Percentiles rank a stretch among this genome's conserved stretches.
These are phyloP conservation scores for Ciborinia camelliae DNA, from an alignment of 2,329 filamentous ascomycete species.

Conservation along the genomic window DNA sequence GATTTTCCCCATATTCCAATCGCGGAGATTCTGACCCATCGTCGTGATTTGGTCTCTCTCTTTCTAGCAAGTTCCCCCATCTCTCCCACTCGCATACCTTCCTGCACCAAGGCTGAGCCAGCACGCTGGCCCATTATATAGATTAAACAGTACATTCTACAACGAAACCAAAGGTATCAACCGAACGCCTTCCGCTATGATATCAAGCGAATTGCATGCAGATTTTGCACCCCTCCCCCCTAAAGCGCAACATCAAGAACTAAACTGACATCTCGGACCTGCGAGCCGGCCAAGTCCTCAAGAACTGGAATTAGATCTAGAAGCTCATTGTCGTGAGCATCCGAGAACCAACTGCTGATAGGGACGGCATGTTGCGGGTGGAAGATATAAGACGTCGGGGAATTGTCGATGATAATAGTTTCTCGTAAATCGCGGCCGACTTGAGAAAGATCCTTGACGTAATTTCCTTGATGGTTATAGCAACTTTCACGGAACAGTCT, in stretches of 20 bases:
- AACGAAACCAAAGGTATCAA: slow-evolving; percentile 40
- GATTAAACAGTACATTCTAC: slow-evolving; percentile 42
- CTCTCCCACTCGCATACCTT: slow-evolving; percentile 13
- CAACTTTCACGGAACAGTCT: slow-evolving; percentile 96
- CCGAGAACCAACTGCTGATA: slow-evolving; percentile 99
- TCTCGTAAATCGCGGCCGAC: slow-evolving; percentile 93
- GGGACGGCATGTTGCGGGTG: slow-evolving; percentile 98
- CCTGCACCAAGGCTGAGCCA: slow-evolving; percentile 28
- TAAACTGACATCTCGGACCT: slow-evolving; percentile 93
- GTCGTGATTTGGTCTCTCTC: background rate
- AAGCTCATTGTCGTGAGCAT: slow-evolving; percentile 98
- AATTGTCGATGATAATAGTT: slow-evolving; percentile 99
- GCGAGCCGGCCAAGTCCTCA: slow-evolving; percentile 85
- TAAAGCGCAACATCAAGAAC: slow-evolving; percentile 87
- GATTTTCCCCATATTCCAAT: background rate
- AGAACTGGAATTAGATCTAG: slow-evolving; percentile 96
- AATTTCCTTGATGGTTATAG: slow-evolving; percentile 99
- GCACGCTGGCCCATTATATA: slow-evolving; percentile 39
- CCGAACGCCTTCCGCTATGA: slow-evolving; percentile 41
- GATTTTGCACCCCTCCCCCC: slow-evolving; percentile 42
- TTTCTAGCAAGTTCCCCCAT: slow-evolving; percentile 16
- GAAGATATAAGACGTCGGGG: slow-evolving; percentile 98
- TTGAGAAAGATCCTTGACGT: slow-evolving; percentile 98
- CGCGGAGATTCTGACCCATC: background rate
- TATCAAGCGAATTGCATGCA: slow-evolving; percentile 38